Conservation (phyloP, 495 filamentous ascomycete species). For the Jackrogersella multiformis region DNA sequence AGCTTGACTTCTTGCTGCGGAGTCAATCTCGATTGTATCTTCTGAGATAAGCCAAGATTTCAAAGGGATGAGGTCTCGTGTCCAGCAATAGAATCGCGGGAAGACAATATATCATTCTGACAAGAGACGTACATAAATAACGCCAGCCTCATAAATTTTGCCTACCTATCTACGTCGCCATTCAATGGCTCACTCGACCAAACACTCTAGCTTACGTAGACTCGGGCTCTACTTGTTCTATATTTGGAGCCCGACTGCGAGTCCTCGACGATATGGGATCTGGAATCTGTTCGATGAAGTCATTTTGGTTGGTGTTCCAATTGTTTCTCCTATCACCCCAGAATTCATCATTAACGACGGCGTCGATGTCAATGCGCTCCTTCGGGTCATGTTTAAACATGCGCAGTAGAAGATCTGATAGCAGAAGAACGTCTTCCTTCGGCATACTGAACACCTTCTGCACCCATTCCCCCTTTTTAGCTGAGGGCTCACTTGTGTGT, state of each 20-base stretch:
- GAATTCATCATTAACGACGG: conserved; percentile 20
- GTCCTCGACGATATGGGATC: conserved; percentile 28
- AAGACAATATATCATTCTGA: too few relatives aligned
- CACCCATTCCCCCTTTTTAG: conserved; percentile 1
- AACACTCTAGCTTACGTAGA: neutral
- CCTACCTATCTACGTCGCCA: too few relatives aligned
- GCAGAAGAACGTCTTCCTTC: conserved; percentile 27
- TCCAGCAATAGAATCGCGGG: too few relatives aligned
- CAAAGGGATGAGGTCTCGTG: too few relatives aligned
- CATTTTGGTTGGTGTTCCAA: neutral
- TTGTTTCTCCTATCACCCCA: conserved; percentile 26
- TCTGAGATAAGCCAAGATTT: too few relatives aligned
- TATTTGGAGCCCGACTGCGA: neutral
- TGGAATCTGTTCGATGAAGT: conserved; percentile 7
- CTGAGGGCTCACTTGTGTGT: neutral
- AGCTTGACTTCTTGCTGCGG: too few relatives aligned
- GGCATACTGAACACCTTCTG: conserved; percentile 14
- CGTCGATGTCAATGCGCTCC: conserved; percentile 26
- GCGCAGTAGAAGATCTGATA: conserved; percentile 32
- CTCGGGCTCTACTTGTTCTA: neutral
- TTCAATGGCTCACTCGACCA: too few relatives aligned
- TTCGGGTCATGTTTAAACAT: conserved; percentile 40
- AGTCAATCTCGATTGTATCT: too few relatives aligned
- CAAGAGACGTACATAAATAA: too few relatives aligned
- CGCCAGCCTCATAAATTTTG: too few relatives aligned